phyloP scores from a whole-genome alignment of 805 yeast species.

The Candida taoyuanica region DNA sequence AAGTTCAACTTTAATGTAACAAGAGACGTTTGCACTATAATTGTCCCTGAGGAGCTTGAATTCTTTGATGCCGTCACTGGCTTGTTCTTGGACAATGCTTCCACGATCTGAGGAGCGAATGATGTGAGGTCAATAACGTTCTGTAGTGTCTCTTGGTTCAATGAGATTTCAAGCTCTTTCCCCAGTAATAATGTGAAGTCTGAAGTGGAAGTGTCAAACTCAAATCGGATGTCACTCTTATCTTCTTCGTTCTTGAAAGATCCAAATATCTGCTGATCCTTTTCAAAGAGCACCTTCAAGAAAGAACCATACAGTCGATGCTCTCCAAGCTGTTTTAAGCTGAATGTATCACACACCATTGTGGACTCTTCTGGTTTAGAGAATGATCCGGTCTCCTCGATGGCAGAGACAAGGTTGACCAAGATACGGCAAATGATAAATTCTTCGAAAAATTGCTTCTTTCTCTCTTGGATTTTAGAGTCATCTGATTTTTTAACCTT shows the following conservation, averaged over 20 bases:
- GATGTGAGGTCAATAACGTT: conserved; percentile 28
- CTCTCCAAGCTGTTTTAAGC: conserved; percentile 40
- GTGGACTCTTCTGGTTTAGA: conserved; percentile 31
- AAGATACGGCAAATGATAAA: conserved; percentile 35
- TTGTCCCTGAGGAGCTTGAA: neutral
- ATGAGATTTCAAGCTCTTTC: conserved; percentile 31
- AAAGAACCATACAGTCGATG: conserved; percentile 46
- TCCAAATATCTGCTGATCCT: conserved; percentile 20
- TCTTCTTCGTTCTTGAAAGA: conserved; percentile 28
- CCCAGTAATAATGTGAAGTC: conserved; percentile 41
- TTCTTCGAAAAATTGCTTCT: conserved; percentile 31
- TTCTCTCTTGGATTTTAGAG: neutral
- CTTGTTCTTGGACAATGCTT: conserved; percentile 18
- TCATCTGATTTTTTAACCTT: neutral
- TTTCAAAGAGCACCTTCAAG: conserved; percentile 27
- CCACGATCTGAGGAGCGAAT: conserved; percentile 25
- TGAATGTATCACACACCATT: conserved; percentile 28
- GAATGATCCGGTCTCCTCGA: conserved; percentile 38
- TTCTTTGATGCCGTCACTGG: neutral
- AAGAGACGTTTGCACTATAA: conserved; percentile 22
- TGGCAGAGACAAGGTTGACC: conserved; percentile 44
- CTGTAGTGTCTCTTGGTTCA: conserved; percentile 21
- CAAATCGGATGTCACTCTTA: conserved; percentile 52
- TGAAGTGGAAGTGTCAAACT: conserved; percentile 32
- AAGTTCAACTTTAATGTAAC: conserved; percentile 12